Base-by-base conservation (phyloP, 768 basidiomycete genomes). In the Mycena capillaripes region DNA sequence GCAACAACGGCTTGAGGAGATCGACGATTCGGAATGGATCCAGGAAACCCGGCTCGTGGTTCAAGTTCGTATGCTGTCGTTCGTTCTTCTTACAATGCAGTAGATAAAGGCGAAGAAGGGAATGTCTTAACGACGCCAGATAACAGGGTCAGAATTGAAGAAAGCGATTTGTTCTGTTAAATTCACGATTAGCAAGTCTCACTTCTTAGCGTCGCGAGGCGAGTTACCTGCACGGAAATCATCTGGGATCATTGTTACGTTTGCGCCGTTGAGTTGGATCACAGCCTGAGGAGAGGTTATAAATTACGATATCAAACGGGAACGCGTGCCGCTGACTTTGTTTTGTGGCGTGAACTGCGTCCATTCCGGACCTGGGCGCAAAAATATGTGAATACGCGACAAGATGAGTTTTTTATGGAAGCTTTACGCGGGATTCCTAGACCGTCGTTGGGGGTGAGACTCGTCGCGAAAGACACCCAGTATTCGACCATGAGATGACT, bases 381-480 rank as follows among this genome's bases (percentile, higher is more conserved):
- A 25, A 10, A 4, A 21, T 11, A 25, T 36, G 34, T 36, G 7
- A 36, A 36, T 12, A 12, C 6, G 34, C 34, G 12, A 12, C 34
- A 36, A 36, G 7, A 36, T 12, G 34, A 36, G 34, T 6, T 36
- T 36, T 6, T 6, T 36, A 16, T 7, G 42, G 19, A 19, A 3
- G 7, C 19, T 44, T n/a, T 44, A 21, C 42, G 42, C 42, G 5
- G 42, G 1, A 44, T 3, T 7, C 42, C 42, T 6, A 44, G 78
- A 10, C 83, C 82, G 48, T 86, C 85, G 62, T 86, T 86, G 10
- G 86, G 85, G 50, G 81, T 78, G 30, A 86, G 75, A 34, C 81
- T 82, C 0, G 81, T 83, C 2, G 83, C 82, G 65, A 86, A 86
- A 3, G 86, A 86, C 25, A 86, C 72, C 86, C 85, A 86, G 53